A percentile compares a stretch with the other conserved stretches of the same genome.
These are phyloP conservation scores for Olyra latifolia DNA, from an alignment of 176 grass and related monocot species.

Conservation along the genomic window DNA sequence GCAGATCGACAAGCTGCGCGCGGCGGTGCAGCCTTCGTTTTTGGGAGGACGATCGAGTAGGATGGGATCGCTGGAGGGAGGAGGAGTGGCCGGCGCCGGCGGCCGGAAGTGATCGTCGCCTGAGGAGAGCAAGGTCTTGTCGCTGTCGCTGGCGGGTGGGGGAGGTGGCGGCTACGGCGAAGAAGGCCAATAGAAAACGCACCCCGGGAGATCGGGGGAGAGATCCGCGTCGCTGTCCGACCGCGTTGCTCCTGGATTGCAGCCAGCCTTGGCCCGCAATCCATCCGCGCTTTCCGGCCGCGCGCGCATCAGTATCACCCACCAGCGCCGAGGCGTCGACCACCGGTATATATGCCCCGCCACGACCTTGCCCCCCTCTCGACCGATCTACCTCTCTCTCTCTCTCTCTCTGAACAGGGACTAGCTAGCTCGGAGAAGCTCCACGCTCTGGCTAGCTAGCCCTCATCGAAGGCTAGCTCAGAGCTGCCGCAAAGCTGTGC, in stretches of 20 bases:
- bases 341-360: constrained; percentile 41
- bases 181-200: constrained; percentile 68
- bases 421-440: not conserved
- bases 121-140: too few relatives aligned
- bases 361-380: not conserved
- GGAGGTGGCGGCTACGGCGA: constrained; percentile 82
- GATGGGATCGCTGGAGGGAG: constrained; percentile 12
- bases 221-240: constrained; percentile 56
- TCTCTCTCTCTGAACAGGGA: not conserved
- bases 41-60: not conserved
- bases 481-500: not conserved
- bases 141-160: constrained; percentile 73
- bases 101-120: not conserved
- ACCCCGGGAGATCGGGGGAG: constrained; percentile 34
- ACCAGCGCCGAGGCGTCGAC: constrained; percentile 18
- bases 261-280: constrained; percentile 78
- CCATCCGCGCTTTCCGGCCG: constrained; percentile 63
- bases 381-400: not conserved
- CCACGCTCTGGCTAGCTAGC: not conserved
- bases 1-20: not conserved
- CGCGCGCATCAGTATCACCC: too few relatives aligned
- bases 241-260: constrained; percentile 54
- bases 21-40: constrained; percentile 18
- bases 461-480: not conserved
- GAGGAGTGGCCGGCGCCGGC: not conserved